phyloP scores from a whole-genome alignment of 1,284 basidiomycete species.

The Pseudozyma sp. region DNA sequence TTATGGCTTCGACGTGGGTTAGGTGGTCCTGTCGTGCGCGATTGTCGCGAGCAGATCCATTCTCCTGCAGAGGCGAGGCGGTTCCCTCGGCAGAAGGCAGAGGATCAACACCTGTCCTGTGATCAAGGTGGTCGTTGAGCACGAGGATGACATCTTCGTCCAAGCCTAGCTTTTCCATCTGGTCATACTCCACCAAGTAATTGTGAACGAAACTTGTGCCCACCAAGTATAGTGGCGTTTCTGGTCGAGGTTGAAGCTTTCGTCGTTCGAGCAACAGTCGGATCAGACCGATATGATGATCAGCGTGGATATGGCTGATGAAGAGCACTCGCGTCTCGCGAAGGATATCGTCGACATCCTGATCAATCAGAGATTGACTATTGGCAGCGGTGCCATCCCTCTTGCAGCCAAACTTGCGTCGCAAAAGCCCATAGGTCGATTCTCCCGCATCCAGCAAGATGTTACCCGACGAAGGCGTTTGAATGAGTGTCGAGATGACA shows the following conservation, averaged over 20 bases:
- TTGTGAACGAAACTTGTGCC: conserved; percentile 74
- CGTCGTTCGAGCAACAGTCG: conserved; percentile 80
- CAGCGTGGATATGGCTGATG: conserved; percentile 90
- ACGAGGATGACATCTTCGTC: conserved; percentile 71
- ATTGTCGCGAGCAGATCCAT: conserved; percentile 11
- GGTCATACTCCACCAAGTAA: conserved; percentile 77
- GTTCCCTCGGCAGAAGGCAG: neutral
- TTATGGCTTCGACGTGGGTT: conserved; percentile 24
- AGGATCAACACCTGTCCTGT: conserved; percentile 49
- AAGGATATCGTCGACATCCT: conserved; percentile 69
- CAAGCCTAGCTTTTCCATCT: conserved; percentile 78
- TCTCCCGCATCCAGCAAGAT: conserved; percentile 91
- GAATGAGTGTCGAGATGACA: conserved; percentile 63
- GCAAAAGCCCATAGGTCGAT: conserved; percentile 89
- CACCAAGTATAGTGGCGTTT: conserved; percentile 77
- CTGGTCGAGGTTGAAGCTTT: conserved; percentile 71
- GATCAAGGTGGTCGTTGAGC: conserved; percentile 52
- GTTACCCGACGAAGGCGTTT: conserved; percentile 56
- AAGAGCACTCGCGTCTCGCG: conserved; percentile 83
- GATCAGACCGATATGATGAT: conserved; percentile 88
- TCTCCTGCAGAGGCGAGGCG: neutral
- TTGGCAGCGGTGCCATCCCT: conserved; percentile 32
- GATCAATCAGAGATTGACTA: conserved; percentile 13
- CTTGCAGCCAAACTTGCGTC: conserved; percentile 77
- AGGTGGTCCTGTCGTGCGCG: conserved; percentile 15